phyloP scores from a whole-genome alignment of 2,329 filamentous ascomycete genomes.

The Epichloe coenophiala region DNA sequence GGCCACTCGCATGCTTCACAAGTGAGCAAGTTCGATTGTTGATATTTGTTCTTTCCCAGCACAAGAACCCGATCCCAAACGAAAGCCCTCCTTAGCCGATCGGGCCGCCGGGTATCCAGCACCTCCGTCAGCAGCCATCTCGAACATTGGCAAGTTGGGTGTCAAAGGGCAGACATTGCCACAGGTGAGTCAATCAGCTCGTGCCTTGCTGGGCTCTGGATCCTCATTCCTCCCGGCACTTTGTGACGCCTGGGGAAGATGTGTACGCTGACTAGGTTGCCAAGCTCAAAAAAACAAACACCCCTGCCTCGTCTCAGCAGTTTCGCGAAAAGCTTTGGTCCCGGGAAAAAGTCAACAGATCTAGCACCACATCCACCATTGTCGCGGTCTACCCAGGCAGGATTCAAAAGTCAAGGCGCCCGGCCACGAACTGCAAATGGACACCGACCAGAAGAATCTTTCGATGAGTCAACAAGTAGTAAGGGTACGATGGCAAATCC shows the following conservation, averaged over 20 bases:
- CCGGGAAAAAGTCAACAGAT: conserved; percentile 33
- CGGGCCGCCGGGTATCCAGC: conserved; percentile 38
- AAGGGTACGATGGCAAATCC: conserved; percentile 21
- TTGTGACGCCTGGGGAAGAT: not conserved
- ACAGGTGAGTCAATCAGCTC: conserved; percentile 11
- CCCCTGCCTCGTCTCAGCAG: conserved; percentile 21
- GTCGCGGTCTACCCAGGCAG: conserved; percentile 32
- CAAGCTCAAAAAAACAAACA: conserved; percentile 22
- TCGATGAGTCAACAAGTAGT: conserved; percentile 18
- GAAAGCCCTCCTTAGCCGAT: conserved; percentile 43
- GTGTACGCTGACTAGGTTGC: not conserved
- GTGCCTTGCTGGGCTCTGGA: not conserved
- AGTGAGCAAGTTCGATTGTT: conserved; percentile 3
- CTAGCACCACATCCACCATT: conserved; percentile 41
- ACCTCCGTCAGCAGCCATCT: conserved; percentile 12
- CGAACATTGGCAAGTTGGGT: conserved; percentile 23
- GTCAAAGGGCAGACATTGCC: conserved; percentile 32
- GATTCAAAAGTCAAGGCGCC: conserved; percentile 25
- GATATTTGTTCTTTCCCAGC: conserved; percentile 23
- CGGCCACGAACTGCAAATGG: conserved; percentile 27
- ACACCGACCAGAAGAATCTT: conserved; percentile 25
- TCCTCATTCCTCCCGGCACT: not conserved
- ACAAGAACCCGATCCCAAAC: conserved; percentile 42
- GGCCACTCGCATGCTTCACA: not conserved
- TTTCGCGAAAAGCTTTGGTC: conserved; percentile 45